Evolutionary conservation across 2,329 filamentous ascomycete genomes (phyloP).

Genomic region (Aspergillus eucalypticola): DNA sequence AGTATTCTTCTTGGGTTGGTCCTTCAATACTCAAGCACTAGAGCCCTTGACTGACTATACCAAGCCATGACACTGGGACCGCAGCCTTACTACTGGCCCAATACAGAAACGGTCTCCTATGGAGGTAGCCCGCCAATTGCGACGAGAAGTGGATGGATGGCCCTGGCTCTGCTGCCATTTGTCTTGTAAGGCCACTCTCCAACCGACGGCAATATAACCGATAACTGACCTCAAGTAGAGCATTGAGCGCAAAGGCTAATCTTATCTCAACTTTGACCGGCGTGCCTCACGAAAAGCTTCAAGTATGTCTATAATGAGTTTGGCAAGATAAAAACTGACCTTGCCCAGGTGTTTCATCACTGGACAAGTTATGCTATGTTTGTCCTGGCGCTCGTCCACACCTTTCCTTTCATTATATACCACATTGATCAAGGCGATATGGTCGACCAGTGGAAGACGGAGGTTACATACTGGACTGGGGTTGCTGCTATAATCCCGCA

Average conservation of each 20-base stretch:
- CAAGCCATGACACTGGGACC: conserved; percentile 52
- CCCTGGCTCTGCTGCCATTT: conserved; percentile 55
- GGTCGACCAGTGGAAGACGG: conserved; percentile 47
- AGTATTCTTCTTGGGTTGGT: conserved; percentile 50
- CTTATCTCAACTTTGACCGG: conserved; percentile 57
- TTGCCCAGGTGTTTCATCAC: conserved; percentile 47
- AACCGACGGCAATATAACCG: too few relatives aligned
- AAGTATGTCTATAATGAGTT: conserved; percentile 31
- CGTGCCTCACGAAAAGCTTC: conserved; percentile 59
- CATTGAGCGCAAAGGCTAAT: conserved; percentile 57
- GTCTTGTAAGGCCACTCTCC: conserved; percentile 40
- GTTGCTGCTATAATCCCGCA: conserved; percentile 56
- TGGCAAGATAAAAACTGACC: neutral
- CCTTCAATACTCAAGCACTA: neutral
- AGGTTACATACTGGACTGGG: conserved; percentile 57
- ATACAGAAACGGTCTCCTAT: conserved; percentile 41
- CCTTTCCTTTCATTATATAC: conserved; percentile 61
- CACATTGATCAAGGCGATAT: conserved; percentile 53
- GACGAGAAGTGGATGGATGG: conserved; percentile 55
- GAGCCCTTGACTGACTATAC: neutral
- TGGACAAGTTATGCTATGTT: conserved; percentile 60
- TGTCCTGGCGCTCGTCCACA: conserved; percentile 58
- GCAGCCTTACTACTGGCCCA: conserved; percentile 59
- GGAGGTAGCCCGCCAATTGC: conserved; percentile 57
- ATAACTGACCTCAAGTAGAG: conserved; percentile 26